Base-by-base conservation (phyloP, 768 basidiomycete species). In the Tricholoma terreum region DNA sequence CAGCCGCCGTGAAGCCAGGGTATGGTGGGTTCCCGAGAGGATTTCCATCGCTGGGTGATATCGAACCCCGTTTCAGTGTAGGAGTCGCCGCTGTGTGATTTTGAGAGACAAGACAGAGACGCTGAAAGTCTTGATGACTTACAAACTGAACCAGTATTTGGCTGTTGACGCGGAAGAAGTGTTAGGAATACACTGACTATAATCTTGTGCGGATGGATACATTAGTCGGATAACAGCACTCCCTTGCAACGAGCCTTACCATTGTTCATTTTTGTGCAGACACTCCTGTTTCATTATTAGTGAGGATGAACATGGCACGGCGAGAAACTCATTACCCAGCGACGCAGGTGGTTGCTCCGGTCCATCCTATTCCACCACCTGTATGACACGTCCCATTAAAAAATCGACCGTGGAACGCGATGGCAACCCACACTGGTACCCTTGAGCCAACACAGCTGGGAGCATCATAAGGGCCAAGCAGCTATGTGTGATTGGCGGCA, bases 71-170 rank as follows among this genome's bases (percentile, higher is more conserved):
- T 85, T 65, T 82, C 79, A 2, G 81, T 80, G 69, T 84, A 84
- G 1, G 83, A 84, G 62, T 84, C 82, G 8, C 83, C 83, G 60
- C 82, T 83, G 36, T 0, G 46, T 11, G 19, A 34, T 34, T 42
- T 21, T 19, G 38, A 9, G 33, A 22, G 31, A 36, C 24, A 1
- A 33, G 27, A 11, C 10, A 15, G 17, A 27, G 31, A 12, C 24
- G 21, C 11, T 21, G 33, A 33, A 10, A 52, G 27, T 17, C 40
- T 1, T 34, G 14, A 38, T 31, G 10, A 31, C 78, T 56, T 61
- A 83, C 81, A 84, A 84, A 67, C 79, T 80, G 64, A 84, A 85
- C 83, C 83, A 84, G 65, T 75, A 82, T 57, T 79, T 79, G 1
- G 69, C 69, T 4, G 27, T n/a, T 4, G 56, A 52, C 10, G 51